These are phyloP conservation scores for Salinomyces thailandicus DNA, from an alignment of 2,329 filamentous ascomycete species.

Conservation along the genomic window DNA sequence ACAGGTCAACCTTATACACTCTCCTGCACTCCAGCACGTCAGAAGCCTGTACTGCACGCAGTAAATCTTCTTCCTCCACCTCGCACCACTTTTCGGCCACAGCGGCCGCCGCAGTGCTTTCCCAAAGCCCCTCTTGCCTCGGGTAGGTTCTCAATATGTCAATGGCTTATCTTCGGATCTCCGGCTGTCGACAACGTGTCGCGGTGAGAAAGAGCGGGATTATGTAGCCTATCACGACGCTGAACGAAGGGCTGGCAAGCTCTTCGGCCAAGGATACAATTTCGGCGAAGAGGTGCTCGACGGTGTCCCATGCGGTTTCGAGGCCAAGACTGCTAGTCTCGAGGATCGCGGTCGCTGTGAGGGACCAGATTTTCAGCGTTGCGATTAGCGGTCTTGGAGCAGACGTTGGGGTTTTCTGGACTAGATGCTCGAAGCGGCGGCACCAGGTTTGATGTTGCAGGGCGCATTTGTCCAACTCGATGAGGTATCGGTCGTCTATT, in stretches of 20 bases:
- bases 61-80: conserved; percentile 12
- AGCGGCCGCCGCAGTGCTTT: conserved; percentile 8
- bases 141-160: conserved; percentile 6
- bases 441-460: conserved; percentile 5
- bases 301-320: conserved; percentile 8
- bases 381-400: not conserved
- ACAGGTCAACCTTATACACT: not conserved
- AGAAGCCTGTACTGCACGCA: conserved; percentile 1
- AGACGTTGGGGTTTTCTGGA: not conserved
- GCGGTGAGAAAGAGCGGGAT: conserved; percentile 7
- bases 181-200: conserved; percentile 11
- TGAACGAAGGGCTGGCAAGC: conserved; percentile 6
- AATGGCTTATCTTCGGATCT: conserved; percentile 11
- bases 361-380: conserved; percentile 1
- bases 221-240: conserved; percentile 12
- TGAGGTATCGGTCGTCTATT: not conserved
- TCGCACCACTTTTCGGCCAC: conserved; percentile 11
- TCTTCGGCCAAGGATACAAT: conserved; percentile 3
- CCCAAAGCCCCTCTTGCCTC: conserved; percentile 15
- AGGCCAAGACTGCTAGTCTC: conserved; percentile 5
- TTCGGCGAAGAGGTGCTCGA: conserved; percentile 3
- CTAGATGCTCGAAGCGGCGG: conserved; percentile 6
- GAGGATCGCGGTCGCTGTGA: not conserved
- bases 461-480: conserved; percentile 3
- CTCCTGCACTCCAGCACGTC: conserved; percentile 9